Percentiles rank a stretch among this genome's conserved stretches.
Conservation (phyloP, 139 green algal species). For the Raphidocelis subcapitata region DNA sequence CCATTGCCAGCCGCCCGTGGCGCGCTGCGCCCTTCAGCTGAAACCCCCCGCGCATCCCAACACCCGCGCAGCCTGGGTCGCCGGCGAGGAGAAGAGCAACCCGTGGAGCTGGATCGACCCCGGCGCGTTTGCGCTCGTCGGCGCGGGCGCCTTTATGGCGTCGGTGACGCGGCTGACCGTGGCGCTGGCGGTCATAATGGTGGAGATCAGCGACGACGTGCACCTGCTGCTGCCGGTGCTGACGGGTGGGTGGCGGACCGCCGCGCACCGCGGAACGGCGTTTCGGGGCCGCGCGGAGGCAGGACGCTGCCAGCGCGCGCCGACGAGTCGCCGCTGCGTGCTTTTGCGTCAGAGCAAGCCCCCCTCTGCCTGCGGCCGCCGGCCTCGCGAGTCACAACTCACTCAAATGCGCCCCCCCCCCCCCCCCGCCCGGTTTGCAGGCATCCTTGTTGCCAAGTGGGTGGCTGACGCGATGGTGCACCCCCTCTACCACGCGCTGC, state of each 20-base stretch:
- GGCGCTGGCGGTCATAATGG: conserved; percentile 87
- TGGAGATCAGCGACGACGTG: conserved; percentile 87
- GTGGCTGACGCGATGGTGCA: conserved; percentile 75
- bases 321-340: no score
- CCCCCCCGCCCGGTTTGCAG: no score
- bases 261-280: no score
- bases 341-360: no score
- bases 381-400: no score
- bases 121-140: conserved; percentile 86
- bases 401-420: no score
- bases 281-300: no score
- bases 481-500: conserved; percentile 80
- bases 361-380: no score
- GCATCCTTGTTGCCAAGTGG: conserved; percentile 83
- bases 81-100: conserved; percentile 1
- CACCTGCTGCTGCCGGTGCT: conserved; percentile 88
- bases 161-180: conserved; percentile 88
- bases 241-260: no score
- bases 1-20: no score
- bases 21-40: no score
- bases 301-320: no score
- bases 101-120: conserved; percentile 87
- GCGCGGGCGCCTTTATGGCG: conserved; percentile 87
- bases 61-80: conserved; percentile 22
- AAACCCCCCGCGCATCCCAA: conserved; percentile 40